Conservation (phyloP, 2,329 filamentous ascomycete genomes). For the Phoma herbarum region DNA sequence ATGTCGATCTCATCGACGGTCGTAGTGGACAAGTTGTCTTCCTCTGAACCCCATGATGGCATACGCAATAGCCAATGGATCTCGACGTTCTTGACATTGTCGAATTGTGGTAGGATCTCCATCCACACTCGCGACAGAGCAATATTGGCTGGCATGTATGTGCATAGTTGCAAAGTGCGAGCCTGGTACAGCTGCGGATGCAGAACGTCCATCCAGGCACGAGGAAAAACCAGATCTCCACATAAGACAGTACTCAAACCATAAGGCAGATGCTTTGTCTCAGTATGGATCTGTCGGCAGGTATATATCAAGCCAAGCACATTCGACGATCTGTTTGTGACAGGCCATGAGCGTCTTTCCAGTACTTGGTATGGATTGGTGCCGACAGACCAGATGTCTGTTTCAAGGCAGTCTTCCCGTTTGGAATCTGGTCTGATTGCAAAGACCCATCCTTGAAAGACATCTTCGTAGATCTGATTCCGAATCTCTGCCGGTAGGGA, state of each 20-base stretch:
- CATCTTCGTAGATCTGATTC: slow-evolving; percentile 7
- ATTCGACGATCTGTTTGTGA: neutral
- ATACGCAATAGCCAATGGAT: slow-evolving; percentile 8
- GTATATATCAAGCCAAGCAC: slow-evolving; percentile 7
- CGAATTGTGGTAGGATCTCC: slow-evolving; percentile 8
- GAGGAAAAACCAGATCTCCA: slow-evolving; percentile 5
- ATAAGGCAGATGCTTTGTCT: slow-evolving; percentile 10
- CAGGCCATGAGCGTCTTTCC: neutral
- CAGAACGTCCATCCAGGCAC: neutral
- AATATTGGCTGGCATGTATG: slow-evolving; percentile 6
- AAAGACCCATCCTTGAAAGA: slow-evolving; percentile 9
- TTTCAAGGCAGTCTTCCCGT: neutral
- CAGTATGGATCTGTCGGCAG: slow-evolving; percentile 9
- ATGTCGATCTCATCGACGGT: slow-evolving; percentile 3
- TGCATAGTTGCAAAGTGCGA: slow-evolving; percentile 5
- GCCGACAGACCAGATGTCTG: slow-evolving; percentile 6
- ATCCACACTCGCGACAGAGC: slow-evolving; percentile 8
- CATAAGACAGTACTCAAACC: neutral
- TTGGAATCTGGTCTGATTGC: neutral
- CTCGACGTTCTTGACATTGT: slow-evolving; percentile 1
- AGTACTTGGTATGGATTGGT: neutral
- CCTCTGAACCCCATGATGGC: slow-evolving; percentile 10
- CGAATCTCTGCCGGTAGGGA: slow-evolving; percentile 11
- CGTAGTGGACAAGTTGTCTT: slow-evolving; percentile 10
- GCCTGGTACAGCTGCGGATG: neutral